phyloP scores from a whole-genome alignment of 192 early-diverging fungal species.

The Backusella mclennaniae region DNA sequence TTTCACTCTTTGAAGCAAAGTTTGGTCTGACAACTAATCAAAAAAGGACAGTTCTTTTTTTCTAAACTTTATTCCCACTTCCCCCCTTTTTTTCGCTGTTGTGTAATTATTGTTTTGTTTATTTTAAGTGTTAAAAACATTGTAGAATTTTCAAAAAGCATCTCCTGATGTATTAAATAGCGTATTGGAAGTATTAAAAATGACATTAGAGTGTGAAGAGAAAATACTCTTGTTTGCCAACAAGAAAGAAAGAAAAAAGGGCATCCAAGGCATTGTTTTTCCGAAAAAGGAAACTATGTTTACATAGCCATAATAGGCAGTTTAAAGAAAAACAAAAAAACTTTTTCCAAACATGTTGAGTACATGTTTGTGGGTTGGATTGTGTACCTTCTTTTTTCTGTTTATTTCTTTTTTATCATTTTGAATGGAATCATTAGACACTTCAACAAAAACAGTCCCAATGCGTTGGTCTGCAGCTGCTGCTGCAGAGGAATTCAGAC shows the following conservation, averaged over 20 bases:
- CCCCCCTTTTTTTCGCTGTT: not conserved
- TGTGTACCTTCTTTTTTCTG: not conserved
- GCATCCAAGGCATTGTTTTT: not conserved
- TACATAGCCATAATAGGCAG: not conserved
- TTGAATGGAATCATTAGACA: not conserved
- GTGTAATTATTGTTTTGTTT: not conserved
- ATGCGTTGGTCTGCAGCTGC: not conserved
- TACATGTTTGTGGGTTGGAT: not conserved
- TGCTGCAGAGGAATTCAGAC: not conserved
- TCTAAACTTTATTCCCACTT: not conserved
- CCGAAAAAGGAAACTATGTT: conserved; percentile 4
- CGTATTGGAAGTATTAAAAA: too few species aligned
- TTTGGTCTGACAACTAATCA: not conserved
- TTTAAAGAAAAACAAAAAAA: not conserved
- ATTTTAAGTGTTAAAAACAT: not conserved
- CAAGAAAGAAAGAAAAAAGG: not conserved
- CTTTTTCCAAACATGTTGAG: not conserved
- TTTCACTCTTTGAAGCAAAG: not conserved
- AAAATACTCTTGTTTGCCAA: not conserved
- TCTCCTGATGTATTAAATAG: not conserved
- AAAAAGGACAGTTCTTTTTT: not conserved
- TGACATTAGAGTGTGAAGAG: too few species aligned
- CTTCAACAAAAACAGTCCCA: not conserved
- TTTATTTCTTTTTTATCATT: not conserved
- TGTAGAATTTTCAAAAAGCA: not conserved